Base-by-base conservation (phyloP, 1,284 basidiomycete genomes). In the Chondrostereum purpureum region DNA sequence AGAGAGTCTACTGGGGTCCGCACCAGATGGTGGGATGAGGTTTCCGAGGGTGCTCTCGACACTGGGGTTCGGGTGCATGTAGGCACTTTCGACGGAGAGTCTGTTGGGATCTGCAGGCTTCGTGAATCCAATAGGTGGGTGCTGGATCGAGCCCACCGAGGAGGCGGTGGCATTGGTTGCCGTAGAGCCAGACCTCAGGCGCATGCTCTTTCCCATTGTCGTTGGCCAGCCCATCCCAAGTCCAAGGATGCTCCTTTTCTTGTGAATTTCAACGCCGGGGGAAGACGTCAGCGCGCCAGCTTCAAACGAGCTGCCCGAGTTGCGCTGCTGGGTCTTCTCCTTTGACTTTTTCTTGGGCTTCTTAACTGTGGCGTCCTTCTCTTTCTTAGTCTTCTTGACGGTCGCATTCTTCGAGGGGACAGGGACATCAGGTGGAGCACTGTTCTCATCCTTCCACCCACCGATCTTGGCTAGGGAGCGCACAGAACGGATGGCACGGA, bases 401-500 rank as follows among this genome's bases (percentile, higher is more conserved):
- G 44, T 22, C 17, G 24, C 36, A 35, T 46, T 41, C 39, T 53
- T 50, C n/a, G 12, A n/a, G 10, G 12, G 12, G 16, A 38, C 36
- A 19, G 12, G 12, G 17, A 38, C 18, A 13, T n/a, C 2, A n/a
- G 17, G 18, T 4, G 39, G 17, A 39, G 42, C 46, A 27, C 39
- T 43, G 18, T 41, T 48, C 39, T 46, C 39, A 4, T 33, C 27
- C 43, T 75, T 75, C 83, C 84, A 86, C 54, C 79, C 80, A 1
- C 79, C 75, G 43, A 89, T 78, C 36, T 78, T 66, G 3, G 87
- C 84, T 42, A 89, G 64, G 2, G 80, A 83, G 23, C 79, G 69
- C 54, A 89, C 78, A 14, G 79, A 82, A 35, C 80, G 72, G 67
- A 89, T 88, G 2, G 87, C 86, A 12, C 86, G 77, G 11, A 89